Conservation (phyloP, 768 basidiomycete genomes). For the Piloderma croceum region DNA sequence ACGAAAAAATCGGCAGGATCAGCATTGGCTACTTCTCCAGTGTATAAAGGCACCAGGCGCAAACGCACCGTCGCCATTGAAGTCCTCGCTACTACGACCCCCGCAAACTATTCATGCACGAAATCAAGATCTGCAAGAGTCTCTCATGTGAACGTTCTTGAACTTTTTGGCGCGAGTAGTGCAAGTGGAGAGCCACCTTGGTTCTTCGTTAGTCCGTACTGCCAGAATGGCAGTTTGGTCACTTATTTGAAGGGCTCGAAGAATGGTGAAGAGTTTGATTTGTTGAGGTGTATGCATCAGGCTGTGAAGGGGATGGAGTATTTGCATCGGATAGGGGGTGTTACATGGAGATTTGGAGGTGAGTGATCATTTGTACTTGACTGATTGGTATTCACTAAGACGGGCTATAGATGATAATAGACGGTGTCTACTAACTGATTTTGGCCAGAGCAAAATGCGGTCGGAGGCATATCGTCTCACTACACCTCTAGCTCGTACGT, state of each 20-base stretch:
- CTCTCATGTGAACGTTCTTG: slow-evolving; percentile 63
- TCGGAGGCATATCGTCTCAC: slow-evolving; percentile 61
- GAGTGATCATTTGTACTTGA: slow-evolving; percentile 9
- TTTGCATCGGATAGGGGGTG: slow-evolving; percentile 59
- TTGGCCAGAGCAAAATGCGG: slow-evolving; percentile 79
- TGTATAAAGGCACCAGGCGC: slow-evolving; percentile 73
- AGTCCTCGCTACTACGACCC: slow-evolving; percentile 57
- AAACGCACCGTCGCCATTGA: slow-evolving; percentile 65
- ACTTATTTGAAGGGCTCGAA: slow-evolving; percentile 44
- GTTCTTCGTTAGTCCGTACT: slow-evolving; percentile 76
- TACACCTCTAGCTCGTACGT: slow-evolving; percentile 41
- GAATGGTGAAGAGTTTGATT: slow-evolving; percentile 33
- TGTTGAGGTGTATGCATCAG: slow-evolving; percentile 61
- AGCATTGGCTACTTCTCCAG: slow-evolving; percentile 70
- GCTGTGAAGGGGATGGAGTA: slow-evolving; percentile 81
- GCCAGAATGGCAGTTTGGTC: slow-evolving; percentile 58
- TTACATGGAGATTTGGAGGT: slow-evolving; percentile 83
- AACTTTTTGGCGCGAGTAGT: slow-evolving; percentile 74
- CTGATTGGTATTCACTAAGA: slow-evolving; percentile 1
- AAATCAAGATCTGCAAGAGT: too few species aligned
- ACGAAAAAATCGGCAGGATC: slow-evolving; percentile 52
- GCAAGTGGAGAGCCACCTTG: slow-evolving; percentile 64
- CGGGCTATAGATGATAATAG: slow-evolving; percentile 55
- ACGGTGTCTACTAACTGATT: slow-evolving; percentile 73
- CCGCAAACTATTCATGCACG: slow-evolving; percentile 62